Evolutionary conservation across 208 protist species (phyloP), one percentile per base, ranked within the genome.

Genomic region (Kentomonas sorsogonicus): DNA sequence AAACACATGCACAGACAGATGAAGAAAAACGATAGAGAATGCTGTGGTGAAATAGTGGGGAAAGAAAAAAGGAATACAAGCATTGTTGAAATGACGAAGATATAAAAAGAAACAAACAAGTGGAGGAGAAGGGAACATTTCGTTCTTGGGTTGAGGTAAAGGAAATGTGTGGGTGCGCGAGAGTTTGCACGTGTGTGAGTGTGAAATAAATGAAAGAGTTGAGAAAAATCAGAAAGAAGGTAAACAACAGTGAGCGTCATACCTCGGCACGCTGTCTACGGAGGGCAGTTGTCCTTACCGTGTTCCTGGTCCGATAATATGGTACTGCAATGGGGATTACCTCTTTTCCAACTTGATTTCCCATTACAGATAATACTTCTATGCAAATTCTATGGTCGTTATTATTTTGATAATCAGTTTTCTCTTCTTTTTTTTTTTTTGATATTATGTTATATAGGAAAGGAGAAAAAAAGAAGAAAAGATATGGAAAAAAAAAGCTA

Each of bases 401-500:
- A n/a, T n/a, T n/a, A n/a, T n/a, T n/a, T n/a, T n/a, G 33, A 15
- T 36, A 36, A 15, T 36, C 7, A 36, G 7, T 36, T 11, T 36
- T 36, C 33, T 11, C 11, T 36, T 36, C 11, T 36, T 36, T 36
- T 36, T 36, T 36, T 36, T 36, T 36, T 36, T 36, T 36, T 30
- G 11, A 26, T 61, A 31, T 26, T 26, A 23, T 27, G 3, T 39
- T 45, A 2, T n/a, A 47, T 48, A 56, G 6, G 40, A 38, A 56
- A 58, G 29, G 26, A 58, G 18, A 58, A 65, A 34, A 39, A n/a
- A 65, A 47, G 44, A 58, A 57, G 18, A 47, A 47, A 47, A 26
- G 7, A 47, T n/a, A 36, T 47, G 5, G 41, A 47, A 5, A 47
- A 15, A 18, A 47, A 31, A 33, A 26, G n/a, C n/a, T n/a, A n/a